These are phyloP conservation scores for Aureobasidium sp. DNA, from an alignment of 2,329 filamentous ascomycete genomes.

Conservation along the genomic window DNA sequence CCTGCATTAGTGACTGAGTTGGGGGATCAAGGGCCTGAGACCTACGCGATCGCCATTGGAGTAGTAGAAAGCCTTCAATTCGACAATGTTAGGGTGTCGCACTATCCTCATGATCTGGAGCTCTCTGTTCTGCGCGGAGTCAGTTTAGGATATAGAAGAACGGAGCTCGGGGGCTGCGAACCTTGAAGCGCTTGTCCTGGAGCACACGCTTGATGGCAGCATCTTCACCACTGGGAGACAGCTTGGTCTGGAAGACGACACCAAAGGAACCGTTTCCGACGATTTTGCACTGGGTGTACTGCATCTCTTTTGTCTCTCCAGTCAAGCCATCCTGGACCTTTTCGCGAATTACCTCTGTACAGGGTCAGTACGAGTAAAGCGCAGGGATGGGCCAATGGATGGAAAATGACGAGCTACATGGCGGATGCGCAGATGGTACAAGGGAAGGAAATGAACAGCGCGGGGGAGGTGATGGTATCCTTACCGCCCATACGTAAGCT, in stretches of 20 bases:
- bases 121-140: constrained; percentile 72
- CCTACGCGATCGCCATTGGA: constrained; percentile 92
- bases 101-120: constrained; percentile 99
- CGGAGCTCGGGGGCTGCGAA: constrained; percentile 31
- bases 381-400: constrained; percentile 18
- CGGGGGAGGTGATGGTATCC: constrained; percentile 32
- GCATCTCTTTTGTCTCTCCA: constrained; percentile 90
- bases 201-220: constrained; percentile 98
- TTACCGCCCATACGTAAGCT: constrained; percentile 95
- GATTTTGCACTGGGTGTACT: constrained; percentile 99
- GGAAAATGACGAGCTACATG: neutral
- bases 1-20: constrained; percentile 17
- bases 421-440: constrained; percentile 7
- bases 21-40: neutral
- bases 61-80: constrained; percentile 99
- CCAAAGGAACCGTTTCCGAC: constrained; percentile 98
- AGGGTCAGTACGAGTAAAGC: constrained; percentile 28
- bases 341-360: constrained; percentile 87
- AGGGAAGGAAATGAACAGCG: constrained; percentile 16
- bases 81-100: constrained; percentile 96
- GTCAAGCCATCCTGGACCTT: constrained; percentile 98
- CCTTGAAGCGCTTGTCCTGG: constrained; percentile 99
- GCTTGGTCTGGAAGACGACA: constrained; percentile 97
- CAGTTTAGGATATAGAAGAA: neutral
- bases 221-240: constrained; percentile 95